Evolutionary conservation across 2,329 filamentous ascomycete genomes (phyloP).

Genomic region (Ophiocordyceps unilateralis): DNA sequence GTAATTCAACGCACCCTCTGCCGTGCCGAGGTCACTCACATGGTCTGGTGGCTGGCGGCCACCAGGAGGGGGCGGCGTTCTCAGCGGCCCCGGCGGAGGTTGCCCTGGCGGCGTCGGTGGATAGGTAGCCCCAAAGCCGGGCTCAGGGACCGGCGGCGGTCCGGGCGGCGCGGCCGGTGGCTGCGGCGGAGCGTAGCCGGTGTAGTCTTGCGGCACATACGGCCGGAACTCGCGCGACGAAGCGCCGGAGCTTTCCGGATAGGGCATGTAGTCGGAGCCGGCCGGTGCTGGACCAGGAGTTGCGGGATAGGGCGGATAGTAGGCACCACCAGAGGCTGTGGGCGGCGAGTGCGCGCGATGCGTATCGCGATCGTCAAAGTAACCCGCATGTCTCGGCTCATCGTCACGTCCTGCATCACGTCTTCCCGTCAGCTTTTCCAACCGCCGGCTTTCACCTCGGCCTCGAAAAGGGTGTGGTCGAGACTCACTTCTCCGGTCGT

Average conservation of each 20-base stretch:
- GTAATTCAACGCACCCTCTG: constrained; percentile 21
- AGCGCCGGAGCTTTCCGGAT: constrained; percentile 12
- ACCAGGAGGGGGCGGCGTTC: constrained; percentile 8
- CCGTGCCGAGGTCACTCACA: constrained; percentile 21
- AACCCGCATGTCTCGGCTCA: constrained; percentile 15
- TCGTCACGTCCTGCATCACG: constrained; percentile 16
- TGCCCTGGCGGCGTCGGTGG: constrained; percentile 13
- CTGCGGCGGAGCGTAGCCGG: constrained; percentile 21
- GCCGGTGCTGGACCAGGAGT: constrained; percentile 9
- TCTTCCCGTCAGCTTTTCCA: neutral
- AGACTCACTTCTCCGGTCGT: constrained; percentile 9
- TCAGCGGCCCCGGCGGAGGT: constrained; percentile 14
- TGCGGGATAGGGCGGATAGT: constrained; percentile 24
- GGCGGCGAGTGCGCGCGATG: constrained; percentile 27
- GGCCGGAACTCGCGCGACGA: constrained; percentile 17
- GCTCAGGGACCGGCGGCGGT: constrained; percentile 7
- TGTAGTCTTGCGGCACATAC: constrained; percentile 26
- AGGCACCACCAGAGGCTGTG: constrained; percentile 33
- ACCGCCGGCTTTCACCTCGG: too few relatives aligned
- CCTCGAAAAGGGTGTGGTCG: neutral
- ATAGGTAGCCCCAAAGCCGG: constrained; percentile 4
- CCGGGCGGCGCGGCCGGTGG: constrained; percentile 19
- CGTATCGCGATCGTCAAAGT: constrained; percentile 16
- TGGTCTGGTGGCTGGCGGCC: constrained; percentile 20
- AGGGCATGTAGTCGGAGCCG: constrained; percentile 5